phyloP scores from a whole-genome alignment of 116 monocot species.

The Iris pallida region DNA sequence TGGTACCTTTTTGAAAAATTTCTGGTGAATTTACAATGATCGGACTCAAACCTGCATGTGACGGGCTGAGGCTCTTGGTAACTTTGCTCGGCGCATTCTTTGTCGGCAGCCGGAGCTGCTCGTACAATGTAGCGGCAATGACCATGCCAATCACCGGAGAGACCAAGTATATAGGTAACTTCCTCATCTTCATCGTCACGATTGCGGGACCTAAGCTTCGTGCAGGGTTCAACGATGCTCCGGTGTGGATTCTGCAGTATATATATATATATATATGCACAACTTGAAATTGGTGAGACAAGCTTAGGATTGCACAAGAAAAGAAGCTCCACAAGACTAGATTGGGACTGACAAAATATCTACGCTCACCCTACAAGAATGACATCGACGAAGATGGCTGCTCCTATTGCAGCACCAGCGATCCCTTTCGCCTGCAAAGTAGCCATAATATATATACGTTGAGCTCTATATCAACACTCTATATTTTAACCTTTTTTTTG shows the following conservation, averaged over 20 bases:
- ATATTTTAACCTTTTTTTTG: no score
- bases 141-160: constrained; percentile 1
- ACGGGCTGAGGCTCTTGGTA: no score
- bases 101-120: no score
- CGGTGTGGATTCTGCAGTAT: constrained; percentile 1
- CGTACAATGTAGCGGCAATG: not conserved
- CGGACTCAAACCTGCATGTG: no score
- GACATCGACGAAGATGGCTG: not conserved
- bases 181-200: not conserved
- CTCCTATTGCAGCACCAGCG: constrained; percentile 1
- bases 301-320: not conserved
- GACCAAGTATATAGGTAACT: constrained; percentile 8
- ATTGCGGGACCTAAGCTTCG: constrained; percentile 10
- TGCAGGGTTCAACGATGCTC: constrained; percentile 11
- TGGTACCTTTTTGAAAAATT: no score
- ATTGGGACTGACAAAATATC: not conserved
- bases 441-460: not conserved
- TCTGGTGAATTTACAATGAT: no score
- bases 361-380: constrained; percentile 6
- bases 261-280: no score
- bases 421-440: not conserved
- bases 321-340: not conserved
- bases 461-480: no score
- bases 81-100: no score
- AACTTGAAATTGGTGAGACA: not conserved